Percentiles rank a stretch among this genome's conserved stretches.
These are phyloP conservation scores for Skeletonema marinoi DNA, from an alignment of 108 stramenopile species.

Conservation along the genomic window DNA sequence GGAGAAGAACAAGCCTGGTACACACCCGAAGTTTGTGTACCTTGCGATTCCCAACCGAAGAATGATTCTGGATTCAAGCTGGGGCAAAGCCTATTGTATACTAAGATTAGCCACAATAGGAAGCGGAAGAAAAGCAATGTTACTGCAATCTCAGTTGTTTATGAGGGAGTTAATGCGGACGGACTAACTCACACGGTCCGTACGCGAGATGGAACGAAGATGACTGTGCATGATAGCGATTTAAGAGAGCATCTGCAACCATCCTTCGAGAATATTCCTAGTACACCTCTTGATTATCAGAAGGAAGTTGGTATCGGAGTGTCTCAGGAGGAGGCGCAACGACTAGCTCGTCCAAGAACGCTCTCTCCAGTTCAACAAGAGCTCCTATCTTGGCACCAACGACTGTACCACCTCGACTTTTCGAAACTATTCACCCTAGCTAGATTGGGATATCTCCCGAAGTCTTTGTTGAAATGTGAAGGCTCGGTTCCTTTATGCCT, in stretches of 20 bases:
- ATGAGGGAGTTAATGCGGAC: conserved; percentile 10
- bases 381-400: conserved; percentile 1
- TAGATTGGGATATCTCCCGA: too few relatives aligned
- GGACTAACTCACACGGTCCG: conserved; percentile 8
- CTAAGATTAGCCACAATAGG: not conserved
- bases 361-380: conserved; percentile 10
- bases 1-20: not conserved
- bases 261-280: not conserved
- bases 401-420: not conserved
- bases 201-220: not conserved
- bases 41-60: not conserved
- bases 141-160: not conserved
- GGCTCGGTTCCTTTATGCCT: too few relatives aligned
- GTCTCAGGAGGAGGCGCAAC: not conserved
- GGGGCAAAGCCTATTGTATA: not conserved
- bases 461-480: too few relatives aligned
- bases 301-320: conserved; percentile 1
- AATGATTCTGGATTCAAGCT: not conserved
- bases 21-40: too few relatives aligned
- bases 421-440: too few relatives aligned
- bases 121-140: too few relatives aligned
- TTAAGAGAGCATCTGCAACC: not conserved
- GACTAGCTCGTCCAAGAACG: not conserved
- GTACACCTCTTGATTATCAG: not conserved
- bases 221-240: not conserved